Evolutionary conservation across 169 alveolate genomes (phyloP).

Genomic region (Plasmodium adleri): DNA sequence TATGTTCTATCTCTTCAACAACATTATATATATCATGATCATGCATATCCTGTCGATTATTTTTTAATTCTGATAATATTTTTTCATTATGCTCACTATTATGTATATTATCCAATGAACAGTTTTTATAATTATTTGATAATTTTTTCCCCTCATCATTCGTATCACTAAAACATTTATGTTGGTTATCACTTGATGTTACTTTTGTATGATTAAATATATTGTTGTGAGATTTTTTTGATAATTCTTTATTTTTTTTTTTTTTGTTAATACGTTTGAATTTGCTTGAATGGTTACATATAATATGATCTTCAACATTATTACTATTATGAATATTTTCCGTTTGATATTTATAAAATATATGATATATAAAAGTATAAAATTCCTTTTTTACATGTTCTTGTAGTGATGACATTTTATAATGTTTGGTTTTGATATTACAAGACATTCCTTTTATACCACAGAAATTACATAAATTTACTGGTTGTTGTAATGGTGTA

Average conservation of each 20-base stretch:
- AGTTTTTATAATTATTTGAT: neutral
- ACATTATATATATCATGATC: no score
- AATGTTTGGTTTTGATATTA: constrained; percentile 54
- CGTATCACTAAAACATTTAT: neutral
- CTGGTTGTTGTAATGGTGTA: constrained; percentile 71
- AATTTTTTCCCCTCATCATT: neutral
- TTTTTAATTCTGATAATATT: neutral
- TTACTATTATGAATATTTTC: neutral
- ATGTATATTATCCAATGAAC: neutral
- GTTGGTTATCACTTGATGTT: neutral
- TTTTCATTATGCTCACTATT: neutral
- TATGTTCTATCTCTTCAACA: no score
- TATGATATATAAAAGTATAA: constrained; percentile 4
- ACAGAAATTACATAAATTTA: constrained; percentile 51
- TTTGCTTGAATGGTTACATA: neutral
- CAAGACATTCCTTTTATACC: constrained; percentile 19
- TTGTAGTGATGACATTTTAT: constrained; percentile 3
- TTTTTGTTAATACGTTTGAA: neutral
- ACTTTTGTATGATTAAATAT: neutral
- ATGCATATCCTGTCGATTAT: neutral
- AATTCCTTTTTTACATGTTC: constrained; percentile 10
- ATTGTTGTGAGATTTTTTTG: neutral
- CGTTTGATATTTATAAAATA: constrained; percentile 9
- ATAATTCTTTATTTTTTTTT: neutral
- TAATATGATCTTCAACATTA: neutral